Evolutionary conservation across 257 asterid genomes (phyloP), one percentile per base, ranked within the genome.

Genomic region (Parsonsia alboflavescens): DNA sequence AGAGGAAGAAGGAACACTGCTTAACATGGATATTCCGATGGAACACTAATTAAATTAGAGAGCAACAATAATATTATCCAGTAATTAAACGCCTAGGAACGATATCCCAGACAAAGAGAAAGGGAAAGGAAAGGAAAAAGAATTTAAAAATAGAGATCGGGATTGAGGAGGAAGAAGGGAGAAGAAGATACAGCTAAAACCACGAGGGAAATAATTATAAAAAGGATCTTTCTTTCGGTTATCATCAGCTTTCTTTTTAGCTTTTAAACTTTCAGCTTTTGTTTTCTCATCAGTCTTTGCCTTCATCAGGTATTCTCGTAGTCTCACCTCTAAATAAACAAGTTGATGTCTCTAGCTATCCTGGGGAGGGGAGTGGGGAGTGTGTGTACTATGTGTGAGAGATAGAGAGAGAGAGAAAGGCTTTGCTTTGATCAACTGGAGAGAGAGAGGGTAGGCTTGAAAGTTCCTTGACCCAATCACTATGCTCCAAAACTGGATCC

Each of bases 231-330:
- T 76, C 85, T 88, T 83, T 83, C 76, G 88, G 86, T 83, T 76
- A 78, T 81, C 80, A 83, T 79, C 91, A 84, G 87, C 88, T 85
- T 82, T 83, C 83, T 82, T 81, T 33, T 85, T 83, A 75, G 89
- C 88, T 85, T 89, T 87, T 75, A 68, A 65, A 70, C 79, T 79
- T 72, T 78, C 76, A 82, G 83, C 85, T 75, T 78, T 83, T 67
- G 83, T 84, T 75, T 78, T 84, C 64, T 72, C 49, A 71, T 52
- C 73, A 72, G 68, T 74, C 54, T 77, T 78, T 26, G 30, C 12
- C 73, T 45, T 69, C 73, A 62, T 62, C 68, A 13, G 45, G 45
- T 62, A 28, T 30, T 62, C 5, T 33, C 30, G 22, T 15, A 28
- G 22, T 26, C 67, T 26, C 67, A 11, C 42, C 67, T 61, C 67